Base-by-base conservation (phyloP, 2,329 filamentous ascomycete genomes). In the Colletotrichum agaves region DNA sequence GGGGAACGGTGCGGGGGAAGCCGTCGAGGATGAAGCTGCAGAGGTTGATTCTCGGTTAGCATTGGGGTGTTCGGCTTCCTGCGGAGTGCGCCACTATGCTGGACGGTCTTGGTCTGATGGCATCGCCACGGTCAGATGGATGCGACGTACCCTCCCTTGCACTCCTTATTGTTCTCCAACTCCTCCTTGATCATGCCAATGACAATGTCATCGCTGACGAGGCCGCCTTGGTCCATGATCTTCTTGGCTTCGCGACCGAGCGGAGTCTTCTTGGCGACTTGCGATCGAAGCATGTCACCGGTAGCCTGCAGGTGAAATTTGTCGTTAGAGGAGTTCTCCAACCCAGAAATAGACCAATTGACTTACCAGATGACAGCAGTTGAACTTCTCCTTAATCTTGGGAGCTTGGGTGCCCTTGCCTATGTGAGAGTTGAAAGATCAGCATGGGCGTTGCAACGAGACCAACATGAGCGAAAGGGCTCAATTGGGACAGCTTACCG, bases 141-240 rank as follows among this genome's bases (percentile, higher is more conserved):
- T 61, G 69, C 50, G 53, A 67, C 88, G 74, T 87, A 98, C 95
- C 96, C 96, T 82, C 95, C 95, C 85, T 93, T 93, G 89, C 96
- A 99, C 84, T 99, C 95, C 77, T 88, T 83, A 86, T 99, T 99
- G 83, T 87, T 91, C 77, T 97, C 92, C 58, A 99, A 88, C 87
- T 99, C 95, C 80, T 91, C 92, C 89, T 96, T 95, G 86, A 99
- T 99, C 96, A 99, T 99, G 82, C 95, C 94, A 81, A 99, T 93
- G 88, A 99, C 95, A 79, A 99, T 99, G 79, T 98, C 95, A 82
- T 99, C 96, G 81, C 94, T 97, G 80, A 99, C 96, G 67, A 99
- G 90, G 74, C 95, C 95, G 75, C 96, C 96, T 80, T 95, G 92
- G 79, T 99, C 96, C 96, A 99, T 99, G 82, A 99, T 99, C 90